Evolutionary conservation across 257 asterid species (phyloP).

Genomic region (Nicotiana tabacum): DNA sequence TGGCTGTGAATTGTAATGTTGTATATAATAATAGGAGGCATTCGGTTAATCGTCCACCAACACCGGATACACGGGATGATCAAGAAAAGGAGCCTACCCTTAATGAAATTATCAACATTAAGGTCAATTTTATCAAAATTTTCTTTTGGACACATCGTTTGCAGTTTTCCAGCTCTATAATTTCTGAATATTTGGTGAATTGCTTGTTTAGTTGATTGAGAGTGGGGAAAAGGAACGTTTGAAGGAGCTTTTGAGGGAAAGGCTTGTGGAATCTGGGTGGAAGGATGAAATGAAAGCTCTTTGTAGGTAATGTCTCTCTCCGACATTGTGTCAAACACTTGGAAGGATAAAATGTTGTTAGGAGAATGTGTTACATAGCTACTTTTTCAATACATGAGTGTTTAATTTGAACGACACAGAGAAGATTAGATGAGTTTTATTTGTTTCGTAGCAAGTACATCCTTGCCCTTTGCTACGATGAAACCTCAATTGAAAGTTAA

Average conservation of each 20-base stretch:
- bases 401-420: no score
- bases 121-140: constrained; percentile 24
- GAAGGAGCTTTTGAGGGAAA: constrained; percentile 60
- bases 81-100: constrained; percentile 41
- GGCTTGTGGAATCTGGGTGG: constrained; percentile 72
- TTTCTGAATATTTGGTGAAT: not conserved
- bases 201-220: constrained; percentile 32
- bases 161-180: not conserved
- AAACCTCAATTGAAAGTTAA: not conserved
- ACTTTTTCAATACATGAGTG: not conserved
- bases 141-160: not conserved
- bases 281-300: constrained; percentile 55
- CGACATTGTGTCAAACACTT: not conserved
- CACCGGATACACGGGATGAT: constrained; percentile 53
- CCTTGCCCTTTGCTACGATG: not conserved
- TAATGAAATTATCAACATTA: constrained; percentile 44
- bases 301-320: constrained; percentile 42
- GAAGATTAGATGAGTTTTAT: not conserved
- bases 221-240: constrained; percentile 57
- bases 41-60: constrained; percentile 61
- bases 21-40: constrained; percentile 37
- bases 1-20: constrained; percentile 13
- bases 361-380: not conserved
- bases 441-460: not conserved
- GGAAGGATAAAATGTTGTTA: not conserved